Base-by-base conservation (phyloP, 352 stramenopile genomes). In the Phytophthora cryptogea region DNA sequence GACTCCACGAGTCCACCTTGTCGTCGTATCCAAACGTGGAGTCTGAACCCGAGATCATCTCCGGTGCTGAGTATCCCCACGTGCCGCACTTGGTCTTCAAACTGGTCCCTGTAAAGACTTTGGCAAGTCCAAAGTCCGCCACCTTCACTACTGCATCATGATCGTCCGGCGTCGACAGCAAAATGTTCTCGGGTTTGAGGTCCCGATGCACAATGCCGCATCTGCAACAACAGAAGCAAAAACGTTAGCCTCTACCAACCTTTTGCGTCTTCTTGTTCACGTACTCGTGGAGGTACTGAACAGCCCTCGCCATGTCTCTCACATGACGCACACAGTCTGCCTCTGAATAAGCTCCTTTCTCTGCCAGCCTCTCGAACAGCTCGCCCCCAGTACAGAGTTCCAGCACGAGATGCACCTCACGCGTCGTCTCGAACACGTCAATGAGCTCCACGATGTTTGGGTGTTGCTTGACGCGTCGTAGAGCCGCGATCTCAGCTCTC, bases 1-100 rank as follows among this genome's bases (percentile, higher is more conserved):
- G 68, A 59, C 85, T 92, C 87, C 87, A 95, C 31, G 87, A 89
- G 42, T 95, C 87, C 16, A 94, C 87, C 46, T 94, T 94, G 32
- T 69, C 83, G 54, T 94, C 82, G 57, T 94, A 95, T 8, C 81
- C 79, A 42, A 93, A 93, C 13, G 70, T 63, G 7, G 79, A 60
- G 10, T 71, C 82, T 5, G 80, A 90, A 3, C 85, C 85, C 11
- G 72, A 90, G 53, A 94, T 90, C 83, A 95, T 94, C 68, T 93
- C 86, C 0, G 87, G 87, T 0, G 85, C 87, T 2, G 84, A 92
- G 55, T 91, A 93, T 3, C 79, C 83, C 82, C 82, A 90, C 37
- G 80, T 92, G 30, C 83, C 84, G 60, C 80, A 91, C 64, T 90
- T 95, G 42, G 83, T 92, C 68, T 87, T 93, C 32, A 90, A 69